Evolutionary conservation across 2,329 filamentous ascomycete species (phyloP).

Genomic region (Pseudopyricularia cyperi): DNA sequence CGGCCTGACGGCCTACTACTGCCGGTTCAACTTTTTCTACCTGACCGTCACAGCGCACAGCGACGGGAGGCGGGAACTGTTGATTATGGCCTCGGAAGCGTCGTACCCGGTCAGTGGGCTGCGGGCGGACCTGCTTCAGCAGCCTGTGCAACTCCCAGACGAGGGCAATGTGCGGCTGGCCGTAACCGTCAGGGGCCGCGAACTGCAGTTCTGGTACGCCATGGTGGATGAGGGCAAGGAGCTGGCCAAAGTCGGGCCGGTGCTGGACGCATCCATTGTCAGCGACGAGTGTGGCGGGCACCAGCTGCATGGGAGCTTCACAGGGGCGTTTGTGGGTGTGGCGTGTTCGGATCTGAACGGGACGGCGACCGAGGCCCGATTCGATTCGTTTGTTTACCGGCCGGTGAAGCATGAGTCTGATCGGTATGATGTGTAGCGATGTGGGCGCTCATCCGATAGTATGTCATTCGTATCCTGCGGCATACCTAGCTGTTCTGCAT

Average conservation of each 20-base stretch:
- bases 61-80: slow-evolving; percentile 42
- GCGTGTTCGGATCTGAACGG: slow-evolving; percentile 44
- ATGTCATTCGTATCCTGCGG: too few relatives aligned
- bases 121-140: slow-evolving; percentile 23
- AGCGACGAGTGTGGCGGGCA: slow-evolving; percentile 53
- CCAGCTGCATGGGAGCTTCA: slow-evolving; percentile 48
- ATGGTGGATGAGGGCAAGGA: slow-evolving; percentile 16
- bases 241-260: slow-evolving; percentile 36
- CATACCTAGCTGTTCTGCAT: background rate
- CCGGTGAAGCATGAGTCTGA: slow-evolving; percentile 33
- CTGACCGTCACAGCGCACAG: slow-evolving; percentile 43
- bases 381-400: slow-evolving; percentile 38
- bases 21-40: slow-evolving; percentile 53
- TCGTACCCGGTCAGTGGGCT: slow-evolving; percentile 41
- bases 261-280: slow-evolving; percentile 44
- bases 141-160: slow-evolving; percentile 35
- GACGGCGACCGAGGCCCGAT: slow-evolving; percentile 28
- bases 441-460: too few relatives aligned
- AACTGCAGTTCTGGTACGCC: slow-evolving; percentile 44
- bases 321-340: slow-evolving; percentile 45
- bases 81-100: slow-evolving; percentile 41
- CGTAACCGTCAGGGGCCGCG: slow-evolving; percentile 33
- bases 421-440: slow-evolving; percentile 26
- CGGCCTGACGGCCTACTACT: slow-evolving; percentile 49
- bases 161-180: slow-evolving; percentile 40